Percentiles rank a stretch among this genome's conserved stretches.
phyloP scores from a whole-genome alignment of 73 alveolate species.

The Blepharisma stoltei region DNA sequence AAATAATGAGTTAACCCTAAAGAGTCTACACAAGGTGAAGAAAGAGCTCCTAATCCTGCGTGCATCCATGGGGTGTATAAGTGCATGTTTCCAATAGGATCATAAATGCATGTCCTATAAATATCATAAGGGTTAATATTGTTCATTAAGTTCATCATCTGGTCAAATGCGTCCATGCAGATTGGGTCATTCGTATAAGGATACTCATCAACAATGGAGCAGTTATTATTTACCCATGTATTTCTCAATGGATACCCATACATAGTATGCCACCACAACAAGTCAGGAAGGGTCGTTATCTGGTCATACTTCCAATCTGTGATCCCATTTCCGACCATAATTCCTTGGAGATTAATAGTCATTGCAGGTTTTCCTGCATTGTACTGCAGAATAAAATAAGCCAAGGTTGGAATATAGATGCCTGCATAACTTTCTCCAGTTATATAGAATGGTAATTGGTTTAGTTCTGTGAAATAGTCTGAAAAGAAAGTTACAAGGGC shows the following conservation, averaged over 20 bases:
- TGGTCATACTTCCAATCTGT: conserved; percentile 19
- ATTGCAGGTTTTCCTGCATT: conserved; percentile 21
- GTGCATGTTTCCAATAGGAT: too few species aligned
- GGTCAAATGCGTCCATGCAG: not conserved
- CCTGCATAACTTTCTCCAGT: conserved; percentile 96
- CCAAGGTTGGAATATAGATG: conserved; percentile 84
- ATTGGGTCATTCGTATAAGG: not conserved
- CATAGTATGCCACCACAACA: conserved; percentile 2
- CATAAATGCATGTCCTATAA: not conserved
- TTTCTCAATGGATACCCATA: not conserved
- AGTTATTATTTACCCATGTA: not conserved
- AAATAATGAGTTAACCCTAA: too few species aligned
- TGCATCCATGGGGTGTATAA: too few species aligned
- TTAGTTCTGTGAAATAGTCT: conserved; percentile 51
- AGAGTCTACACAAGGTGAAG: too few species aligned
- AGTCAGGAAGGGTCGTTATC: not conserved
- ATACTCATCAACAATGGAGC: not conserved
- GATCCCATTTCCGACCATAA: conserved; percentile 42
- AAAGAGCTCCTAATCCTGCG: too few species aligned
- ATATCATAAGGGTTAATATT: not conserved
- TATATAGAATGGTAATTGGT: conserved; percentile 62
- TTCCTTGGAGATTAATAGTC: conserved; percentile 32
- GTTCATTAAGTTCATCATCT: not conserved
- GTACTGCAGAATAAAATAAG: conserved; percentile 31
- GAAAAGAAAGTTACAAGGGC: conserved; percentile 32